Evolutionary conservation across 352 stramenopile genomes (phyloP).

Genomic region (Pseudoperonospora humuli): DNA sequence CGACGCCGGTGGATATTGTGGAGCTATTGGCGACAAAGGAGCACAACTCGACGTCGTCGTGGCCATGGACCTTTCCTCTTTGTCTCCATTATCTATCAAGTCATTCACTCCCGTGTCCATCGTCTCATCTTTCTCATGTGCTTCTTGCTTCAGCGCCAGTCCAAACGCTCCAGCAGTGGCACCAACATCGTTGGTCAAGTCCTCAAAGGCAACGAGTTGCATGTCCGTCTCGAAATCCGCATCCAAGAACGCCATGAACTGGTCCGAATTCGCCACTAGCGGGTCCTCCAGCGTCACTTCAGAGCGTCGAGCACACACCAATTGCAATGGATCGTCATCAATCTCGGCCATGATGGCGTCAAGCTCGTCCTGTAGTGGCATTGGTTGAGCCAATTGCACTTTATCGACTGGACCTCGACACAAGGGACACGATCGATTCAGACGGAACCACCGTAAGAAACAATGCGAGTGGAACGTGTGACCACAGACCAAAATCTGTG

Average conservation of each 20-base stretch:
- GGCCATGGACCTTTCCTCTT: constrained; percentile 4
- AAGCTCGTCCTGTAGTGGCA: constrained; percentile 52
- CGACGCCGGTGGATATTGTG: constrained; percentile 58
- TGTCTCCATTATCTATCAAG: constrained; percentile 10
- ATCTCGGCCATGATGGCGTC: constrained; percentile 76
- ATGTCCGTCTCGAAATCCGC: constrained; percentile 57
- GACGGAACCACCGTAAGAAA: constrained; percentile 73
- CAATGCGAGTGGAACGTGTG: constrained; percentile 77
- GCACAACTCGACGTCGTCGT: neutral
- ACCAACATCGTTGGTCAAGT: constrained; percentile 17
- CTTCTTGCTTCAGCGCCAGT: constrained; percentile 7
- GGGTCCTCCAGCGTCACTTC: constrained; percentile 23
- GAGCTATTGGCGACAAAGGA: constrained; percentile 15
- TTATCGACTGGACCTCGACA: constrained; percentile 57
- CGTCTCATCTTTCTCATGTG: constrained; percentile 17
- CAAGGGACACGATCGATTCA: constrained; percentile 65
- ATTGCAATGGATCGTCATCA: constrained; percentile 36
- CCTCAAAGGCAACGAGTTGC: constrained; percentile 55
- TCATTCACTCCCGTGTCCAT: constrained; percentile 36
- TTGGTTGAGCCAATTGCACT: constrained; percentile 40
- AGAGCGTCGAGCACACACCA: constrained; percentile 8
- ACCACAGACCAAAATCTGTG: constrained; percentile 56
- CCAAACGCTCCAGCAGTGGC: constrained; percentile 1
- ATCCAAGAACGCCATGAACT: constrained; percentile 47
- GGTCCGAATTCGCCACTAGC: constrained; percentile 32